A percentile compares a stretch with the other conserved stretches of the same genome.
Evolutionary conservation across 306 rosid genomes (phyloP).

Genomic region (Senna tora): DNA sequence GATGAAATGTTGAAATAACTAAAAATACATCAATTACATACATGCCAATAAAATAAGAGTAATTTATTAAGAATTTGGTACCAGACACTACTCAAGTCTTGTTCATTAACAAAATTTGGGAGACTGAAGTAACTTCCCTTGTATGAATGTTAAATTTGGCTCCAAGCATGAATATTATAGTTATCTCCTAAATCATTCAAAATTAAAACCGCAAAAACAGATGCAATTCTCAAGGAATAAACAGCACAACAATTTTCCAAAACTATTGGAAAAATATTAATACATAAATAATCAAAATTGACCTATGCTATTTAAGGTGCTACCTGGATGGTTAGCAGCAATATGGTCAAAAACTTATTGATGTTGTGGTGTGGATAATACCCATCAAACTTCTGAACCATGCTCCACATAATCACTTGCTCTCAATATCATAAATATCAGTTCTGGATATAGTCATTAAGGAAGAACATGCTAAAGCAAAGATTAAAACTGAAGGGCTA

Average conservation of each 20-base stretch:
- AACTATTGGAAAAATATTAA: slow-evolving; percentile 20
- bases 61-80: too few relatives aligned
- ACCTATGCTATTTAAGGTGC: neutral
- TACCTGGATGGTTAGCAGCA: slow-evolving; percentile 40
- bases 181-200: neutral
- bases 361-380: neutral
- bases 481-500: neutral
- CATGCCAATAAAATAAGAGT: too few relatives aligned
- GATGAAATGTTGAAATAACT: too few relatives aligned
- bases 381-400: slow-evolving; percentile 2
- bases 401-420: slow-evolving; percentile 48
- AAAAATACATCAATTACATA: too few relatives aligned
- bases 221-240: slow-evolving; percentile 38
- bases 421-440: slow-evolving; percentile 60
- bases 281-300: neutral
- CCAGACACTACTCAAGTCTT: neutral
- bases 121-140: neutral
- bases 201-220: slow-evolving; percentile 23
- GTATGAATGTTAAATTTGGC: neutral
- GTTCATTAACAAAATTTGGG: neutral
- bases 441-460: slow-evolving; percentile 30
- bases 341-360: slow-evolving; percentile 9
- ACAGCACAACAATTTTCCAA: slow-evolving; percentile 14
- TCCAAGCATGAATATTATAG: neutral
- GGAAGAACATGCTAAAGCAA: neutral